Evolutionary conservation across 1,139 yeast genomes (phyloP).

Genomic region (Spencermartinsiella ligniputridi): DNA sequence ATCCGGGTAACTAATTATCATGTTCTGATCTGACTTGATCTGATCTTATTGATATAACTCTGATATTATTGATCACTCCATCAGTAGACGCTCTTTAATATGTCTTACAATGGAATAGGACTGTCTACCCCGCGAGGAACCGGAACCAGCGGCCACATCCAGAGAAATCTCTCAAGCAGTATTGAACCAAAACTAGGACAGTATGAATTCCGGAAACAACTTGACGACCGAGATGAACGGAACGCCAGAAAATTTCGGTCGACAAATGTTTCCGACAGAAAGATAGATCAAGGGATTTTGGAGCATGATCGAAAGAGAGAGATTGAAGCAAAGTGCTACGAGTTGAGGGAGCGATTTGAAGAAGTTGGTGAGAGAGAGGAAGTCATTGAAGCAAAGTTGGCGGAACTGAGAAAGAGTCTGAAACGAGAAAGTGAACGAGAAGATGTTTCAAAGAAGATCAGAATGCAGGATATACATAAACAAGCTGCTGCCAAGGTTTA

Average conservation of each 20-base stretch:
- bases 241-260: constrained; percentile 20
- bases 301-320: constrained; percentile 47
- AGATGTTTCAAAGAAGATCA: constrained; percentile 9
- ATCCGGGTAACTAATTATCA: no score
- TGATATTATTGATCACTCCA: no score
- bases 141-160: constrained; percentile 69
- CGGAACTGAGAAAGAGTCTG: constrained; percentile 27
- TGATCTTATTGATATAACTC: no score
- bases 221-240: constrained; percentile 18
- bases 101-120: constrained; percentile 70
- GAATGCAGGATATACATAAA: constrained; percentile 19
- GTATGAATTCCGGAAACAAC: constrained; percentile 35
- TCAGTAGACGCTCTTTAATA: no score
- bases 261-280: constrained; percentile 24
- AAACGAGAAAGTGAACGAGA: constrained; percentile 9
- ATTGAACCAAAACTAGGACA: constrained; percentile 33
- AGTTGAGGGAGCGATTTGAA: constrained; percentile 52
- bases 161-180: constrained; percentile 43
- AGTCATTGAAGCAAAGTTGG: constrained; percentile 31
- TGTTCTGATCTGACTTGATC: no score
- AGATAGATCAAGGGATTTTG: constrained; percentile 37
- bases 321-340: constrained; percentile 53
- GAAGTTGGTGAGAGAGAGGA: constrained; percentile 40
- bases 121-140: constrained; percentile 62
- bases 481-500: constrained; percentile 17